Evolutionary conservation across 2,329 filamentous ascomycete genomes (phyloP), one percentile per base, ranked within the genome.

Genomic region (Calonectria pauciramosa): DNA sequence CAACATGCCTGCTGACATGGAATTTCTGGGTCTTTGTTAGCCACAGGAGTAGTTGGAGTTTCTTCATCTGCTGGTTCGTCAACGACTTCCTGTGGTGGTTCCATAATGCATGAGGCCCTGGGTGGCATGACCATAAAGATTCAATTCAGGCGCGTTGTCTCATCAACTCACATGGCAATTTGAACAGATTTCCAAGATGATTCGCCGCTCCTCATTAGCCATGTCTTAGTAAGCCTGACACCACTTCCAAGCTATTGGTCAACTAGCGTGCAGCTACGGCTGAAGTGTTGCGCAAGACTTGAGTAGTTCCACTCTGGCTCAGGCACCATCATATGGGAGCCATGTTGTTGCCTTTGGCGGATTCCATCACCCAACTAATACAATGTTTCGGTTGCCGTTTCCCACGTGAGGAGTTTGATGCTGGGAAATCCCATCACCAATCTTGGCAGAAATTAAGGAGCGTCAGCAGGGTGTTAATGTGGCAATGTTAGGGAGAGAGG

Each of bases 341-440:
- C n/a, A 4, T 20, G 2, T n/a, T 47, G 20, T 13, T 47, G n/a
- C n/a, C 44, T 47, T 47, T 2, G n/a, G n/a, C 41, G 20, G 9
- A 47, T 41, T 20, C 2, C 7, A 44, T 18, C 18, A 18, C n/a
- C 16, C 18, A 18, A 7, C 41, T 9, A 13, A 23, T 23, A 13
- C 6, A 13, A 11, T 7, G 11, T 8, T 47, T 47, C 20, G 9
- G 7, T 47, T 23, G 4, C n/a, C n/a, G 11, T 23, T 23, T 23
- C 3, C n/a, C 9, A 13, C 44, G 11, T 47, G 10, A 4, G n/a
- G 10, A 13, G n/a, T 10, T 1, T 47, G 8, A 2, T 18, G 6
- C 90, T 90, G 81, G 89, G 89, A n/a, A 67, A 36, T 16, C 71
- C 59, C 34, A 56, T 38, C 23, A 16, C 8, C 16, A 67, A 67